Percentiles rank a stretch among this genome's conserved stretches.
These are phyloP conservation scores for Blastobotrys proliferans DNA, from an alignment of 1,139 yeast species.

Conservation along the genomic window DNA sequence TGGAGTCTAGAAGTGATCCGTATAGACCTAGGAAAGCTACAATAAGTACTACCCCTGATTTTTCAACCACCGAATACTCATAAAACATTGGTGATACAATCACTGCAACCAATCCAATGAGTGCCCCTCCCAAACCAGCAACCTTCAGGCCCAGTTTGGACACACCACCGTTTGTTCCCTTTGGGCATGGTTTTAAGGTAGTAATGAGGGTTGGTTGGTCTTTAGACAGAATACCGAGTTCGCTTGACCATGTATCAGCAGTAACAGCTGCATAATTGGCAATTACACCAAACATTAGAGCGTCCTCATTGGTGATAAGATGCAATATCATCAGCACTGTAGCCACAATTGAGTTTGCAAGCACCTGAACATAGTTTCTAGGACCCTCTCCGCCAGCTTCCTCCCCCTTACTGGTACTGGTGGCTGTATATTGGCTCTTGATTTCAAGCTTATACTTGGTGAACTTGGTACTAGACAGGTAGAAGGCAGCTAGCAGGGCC, in stretches of 20 bases:
- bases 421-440: slow-evolving; percentile 30
- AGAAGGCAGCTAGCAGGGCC: slow-evolving; percentile 38
- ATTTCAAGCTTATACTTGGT: slow-evolving; percentile 39
- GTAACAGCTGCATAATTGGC: slow-evolving; percentile 46
- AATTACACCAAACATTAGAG: slow-evolving; percentile 32
- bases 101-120: slow-evolving; percentile 35
- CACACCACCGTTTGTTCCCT: slow-evolving; percentile 50
- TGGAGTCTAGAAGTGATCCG: slow-evolving; percentile 44
- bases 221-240: slow-evolving; percentile 44
- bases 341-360: slow-evolving; percentile 42
- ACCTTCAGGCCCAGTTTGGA: slow-evolving; percentile 40
- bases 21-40: slow-evolving; percentile 37
- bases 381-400: slow-evolving; percentile 20
- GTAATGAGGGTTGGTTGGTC: slow-evolving; percentile 41
- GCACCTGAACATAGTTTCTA: slow-evolving; percentile 42
- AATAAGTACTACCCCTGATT: slow-evolving; percentile 27
- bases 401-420: slow-evolving; percentile 12
- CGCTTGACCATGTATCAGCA: slow-evolving; percentile 50
- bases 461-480: slow-evolving; percentile 40
- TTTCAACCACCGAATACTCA: slow-evolving; percentile 15
- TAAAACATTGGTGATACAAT: slow-evolving; percentile 22
- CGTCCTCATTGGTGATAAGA: slow-evolving; percentile 16
- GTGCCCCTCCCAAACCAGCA: slow-evolving; percentile 40
- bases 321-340: slow-evolving; percentile 24
- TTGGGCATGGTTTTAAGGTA: slow-evolving; percentile 42